Base-by-base conservation (phyloP, 2,329 filamentous ascomycete species). In the Alternaria sp. region DNA sequence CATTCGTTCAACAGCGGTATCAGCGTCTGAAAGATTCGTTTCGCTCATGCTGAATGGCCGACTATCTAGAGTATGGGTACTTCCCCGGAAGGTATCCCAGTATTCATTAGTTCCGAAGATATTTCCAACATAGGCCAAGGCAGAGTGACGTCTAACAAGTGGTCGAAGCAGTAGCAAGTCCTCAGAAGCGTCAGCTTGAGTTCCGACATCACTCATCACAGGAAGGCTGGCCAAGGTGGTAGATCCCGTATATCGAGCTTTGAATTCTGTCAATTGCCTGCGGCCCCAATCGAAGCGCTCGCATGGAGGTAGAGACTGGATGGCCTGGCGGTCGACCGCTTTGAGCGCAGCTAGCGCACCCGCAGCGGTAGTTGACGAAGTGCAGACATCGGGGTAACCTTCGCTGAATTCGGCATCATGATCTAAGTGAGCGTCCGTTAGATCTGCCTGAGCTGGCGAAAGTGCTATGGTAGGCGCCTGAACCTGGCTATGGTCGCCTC, bases 271-370 rank as follows among this genome's bases (percentile, higher is more conserved):
- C n/a, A 71, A 34, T 39, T 67, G 61, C 20, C 57, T 54, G 14
- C 71, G 69, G 24, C 66, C 49, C 66, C 67, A 71, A 8, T 28
- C 32, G 32, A 54, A 32, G 1, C 63, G 62, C 43, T 72, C 26
- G 7, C 69, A 43, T 5, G 54, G 24, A 38, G 44, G 59, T 60
- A 72, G 65, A 14, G 26, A 26, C 30, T 51, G 56, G 5, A 72
- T 51, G 11, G 14, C 42, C 16, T 67, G 57, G 38, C 41, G 49
- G 36, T 66, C 57, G 24, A 68, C 20, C 14, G 26, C 47, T 30
- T 54, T 54, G 7, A 65, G 38, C 12, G 54, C 47, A 28, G 54
- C 57, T 16, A 63, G 47, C 26, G 63, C 62, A 43, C 64, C 48
- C 11, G 48, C 44, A 7, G 55, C 34, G 26, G 49, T 54, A 34